Conservation (phyloP, 768 basidiomycete genomes). For the Lactarius vividus region DNA sequence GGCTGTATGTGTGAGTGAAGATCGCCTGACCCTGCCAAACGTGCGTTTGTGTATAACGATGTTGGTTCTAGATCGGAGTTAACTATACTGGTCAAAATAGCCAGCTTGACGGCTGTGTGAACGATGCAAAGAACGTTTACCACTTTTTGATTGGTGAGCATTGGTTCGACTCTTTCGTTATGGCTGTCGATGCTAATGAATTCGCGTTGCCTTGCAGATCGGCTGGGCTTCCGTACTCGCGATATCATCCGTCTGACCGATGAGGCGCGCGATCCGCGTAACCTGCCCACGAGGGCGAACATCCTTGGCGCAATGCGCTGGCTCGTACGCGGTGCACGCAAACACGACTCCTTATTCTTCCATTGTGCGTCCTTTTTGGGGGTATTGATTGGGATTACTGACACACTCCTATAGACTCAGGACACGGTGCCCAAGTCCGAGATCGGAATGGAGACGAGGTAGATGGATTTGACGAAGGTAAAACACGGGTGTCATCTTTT, state of each 20-base stretch:
- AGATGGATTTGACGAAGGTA: constrained; percentile 40
- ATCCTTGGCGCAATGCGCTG: constrained; percentile 51
- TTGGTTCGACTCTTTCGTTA: no score
- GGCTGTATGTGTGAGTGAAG: constrained; percentile 37
- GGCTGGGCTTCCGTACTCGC: constrained; percentile 41
- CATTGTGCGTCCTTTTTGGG: constrained; percentile 32
- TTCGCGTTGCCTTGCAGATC: constrained; percentile 28
- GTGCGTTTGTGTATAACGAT: neutral
- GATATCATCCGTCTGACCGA: constrained; percentile 53
- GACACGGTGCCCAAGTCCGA: constrained; percentile 48
- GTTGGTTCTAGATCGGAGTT: constrained; percentile 42
- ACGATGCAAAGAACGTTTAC: constrained; percentile 47
- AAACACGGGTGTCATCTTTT: neutral
- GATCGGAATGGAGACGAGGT: constrained; percentile 43
- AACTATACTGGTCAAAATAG: constrained; percentile 41
- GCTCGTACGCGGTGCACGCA: constrained; percentile 46
- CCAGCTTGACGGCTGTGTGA: constrained; percentile 46
- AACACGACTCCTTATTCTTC: constrained; percentile 46
- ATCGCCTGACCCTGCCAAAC: neutral
- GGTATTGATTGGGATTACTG: neutral
- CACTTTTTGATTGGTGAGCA: constrained; percentile 37
- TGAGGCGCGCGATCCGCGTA: constrained; percentile 36
- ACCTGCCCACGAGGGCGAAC: constrained; percentile 46
- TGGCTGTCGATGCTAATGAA: neutral
- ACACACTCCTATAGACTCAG: constrained; percentile 35